Base-by-base conservation (phyloP, 225 moss, liverwort and hornwort genomes). In the Takakia lepidozioides region DNA sequence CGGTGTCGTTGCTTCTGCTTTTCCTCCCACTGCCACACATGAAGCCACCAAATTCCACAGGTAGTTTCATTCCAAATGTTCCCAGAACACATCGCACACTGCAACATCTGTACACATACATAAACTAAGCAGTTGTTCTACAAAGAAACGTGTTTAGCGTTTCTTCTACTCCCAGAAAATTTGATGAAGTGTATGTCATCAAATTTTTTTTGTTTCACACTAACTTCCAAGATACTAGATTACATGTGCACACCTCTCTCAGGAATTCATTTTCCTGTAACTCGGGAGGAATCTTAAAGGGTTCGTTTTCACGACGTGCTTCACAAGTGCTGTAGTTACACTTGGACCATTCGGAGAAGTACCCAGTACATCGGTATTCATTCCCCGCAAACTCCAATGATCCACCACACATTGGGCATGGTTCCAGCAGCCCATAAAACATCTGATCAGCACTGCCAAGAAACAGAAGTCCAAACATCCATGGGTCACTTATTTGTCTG, bases 291-390 rank as follows among this genome's bases (percentile, higher is more conserved):
- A 84, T 3, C 48, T 72, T 75, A 22, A 71, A 48, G 18, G 57
- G 62, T 0, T 28, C 72, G 7, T 40, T 56, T 4, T 51, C 54
- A 4, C 78, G 66, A 27, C 56, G 43, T 20, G 47, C 61, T 0
- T 78, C 63, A 4, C 30, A 40, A 0, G 67, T 35, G 0, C 29
- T 58, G 22, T 67, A 79, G 11, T 67, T 84, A 52, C 83, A 84
- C 55, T 70, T 75, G 3, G 83, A 65, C 83, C 83, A 79, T 19
- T 71, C 74, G 2, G 78, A 72, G 15, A 75, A 69, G n/a, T 62
- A 79, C 17, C 78, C 69, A 1, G 71, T 64, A 25, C 83, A 83
- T 17, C 59, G 50, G 25, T 75, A 84, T 9, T 65, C 38, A 45
- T 71, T 68, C 0, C 72, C 69, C 0, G 75, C 63, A 18, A 62